These are phyloP conservation scores for Nicotiana tomentosiformis DNA, from an alignment of 257 asterid species.

Conservation along the genomic window DNA sequence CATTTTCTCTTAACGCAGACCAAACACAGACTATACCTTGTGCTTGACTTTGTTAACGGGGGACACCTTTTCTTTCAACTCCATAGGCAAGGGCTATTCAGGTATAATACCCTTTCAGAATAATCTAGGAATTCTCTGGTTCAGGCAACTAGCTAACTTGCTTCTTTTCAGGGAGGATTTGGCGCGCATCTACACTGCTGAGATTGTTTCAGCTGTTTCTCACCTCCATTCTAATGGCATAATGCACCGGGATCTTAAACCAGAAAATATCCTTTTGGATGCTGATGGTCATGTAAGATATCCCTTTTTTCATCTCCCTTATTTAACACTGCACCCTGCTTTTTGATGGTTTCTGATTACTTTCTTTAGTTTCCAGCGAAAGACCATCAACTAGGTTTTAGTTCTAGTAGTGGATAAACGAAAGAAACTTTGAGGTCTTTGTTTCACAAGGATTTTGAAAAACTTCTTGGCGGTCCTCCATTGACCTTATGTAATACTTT, in stretches of 20 bases:
- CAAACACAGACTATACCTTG: conserved; percentile 70
- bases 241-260: conserved; percentile 87
- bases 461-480: background rate
- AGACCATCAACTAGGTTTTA: background rate
- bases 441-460: background rate
- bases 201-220: conserved; percentile 69
- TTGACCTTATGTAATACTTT: background rate
- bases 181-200: conserved; percentile 70
- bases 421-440: background rate
- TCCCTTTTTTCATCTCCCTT: background rate
- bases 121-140: background rate
- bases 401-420: background rate
- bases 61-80: conserved; percentile 92
- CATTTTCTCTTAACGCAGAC: conserved; percentile 38
- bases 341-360: background rate
- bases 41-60: conserved; percentile 79
- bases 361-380: background rate
- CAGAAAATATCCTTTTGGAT: conserved; percentile 76
- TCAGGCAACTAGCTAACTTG: background rate
- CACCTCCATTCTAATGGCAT: conserved; percentile 69
- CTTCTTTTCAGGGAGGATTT: conserved; percentile 57
- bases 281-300: conserved; percentile 72
- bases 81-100: conserved; percentile 71
- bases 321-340: background rate
- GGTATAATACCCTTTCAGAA: conserved; percentile 21